These are phyloP conservation scores for Trichosanthes cucumerina DNA, from an alignment of 306 rosid species.

Conservation along the genomic window DNA sequence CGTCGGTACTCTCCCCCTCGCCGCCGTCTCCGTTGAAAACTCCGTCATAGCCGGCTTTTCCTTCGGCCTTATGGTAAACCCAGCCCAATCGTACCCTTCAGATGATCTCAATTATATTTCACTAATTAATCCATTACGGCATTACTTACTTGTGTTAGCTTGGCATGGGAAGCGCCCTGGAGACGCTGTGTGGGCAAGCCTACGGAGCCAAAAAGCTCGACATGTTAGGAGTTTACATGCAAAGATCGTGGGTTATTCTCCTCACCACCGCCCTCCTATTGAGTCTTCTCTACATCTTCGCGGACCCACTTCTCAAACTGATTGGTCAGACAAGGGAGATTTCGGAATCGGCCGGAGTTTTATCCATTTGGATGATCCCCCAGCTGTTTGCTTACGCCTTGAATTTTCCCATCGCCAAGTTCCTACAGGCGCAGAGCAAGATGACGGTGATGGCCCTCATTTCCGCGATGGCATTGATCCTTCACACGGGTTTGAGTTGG, in stretches of 20 bases:
- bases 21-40: slow-evolving; percentile 77
- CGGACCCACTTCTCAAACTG: slow-evolving; percentile 24
- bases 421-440: slow-evolving; percentile 77
- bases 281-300: slow-evolving; percentile 43
- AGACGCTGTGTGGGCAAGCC: slow-evolving; percentile 88
- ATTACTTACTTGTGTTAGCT: slow-evolving; percentile 23
- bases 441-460: slow-evolving; percentile 71
- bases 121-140: no score
- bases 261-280: slow-evolving; percentile 25
- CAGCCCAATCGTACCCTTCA: no score
- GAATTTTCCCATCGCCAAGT: slow-evolving; percentile 62
- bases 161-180: slow-evolving; percentile 97
- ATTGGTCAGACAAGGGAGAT: slow-evolving; percentile 61
- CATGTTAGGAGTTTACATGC: slow-evolving; percentile 83
- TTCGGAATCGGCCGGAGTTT: slow-evolving; percentile 52
- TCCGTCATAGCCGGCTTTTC: slow-evolving; percentile 85
- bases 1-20: slow-evolving; percentile 51
- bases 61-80: slow-evolving; percentile 54
- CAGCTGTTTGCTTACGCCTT: slow-evolving; percentile 72
- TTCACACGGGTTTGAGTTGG: slow-evolving; percentile 58
- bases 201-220: slow-evolving; percentile 58
- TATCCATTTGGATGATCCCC: slow-evolving; percentile 72
- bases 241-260: slow-evolving; percentile 70
- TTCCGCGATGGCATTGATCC: slow-evolving; percentile 31
- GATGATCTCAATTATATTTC: no score